These are phyloP conservation scores for Hyphopichia burtonii DNA, from an alignment of 1,139 yeast species.

Conservation along the genomic window DNA sequence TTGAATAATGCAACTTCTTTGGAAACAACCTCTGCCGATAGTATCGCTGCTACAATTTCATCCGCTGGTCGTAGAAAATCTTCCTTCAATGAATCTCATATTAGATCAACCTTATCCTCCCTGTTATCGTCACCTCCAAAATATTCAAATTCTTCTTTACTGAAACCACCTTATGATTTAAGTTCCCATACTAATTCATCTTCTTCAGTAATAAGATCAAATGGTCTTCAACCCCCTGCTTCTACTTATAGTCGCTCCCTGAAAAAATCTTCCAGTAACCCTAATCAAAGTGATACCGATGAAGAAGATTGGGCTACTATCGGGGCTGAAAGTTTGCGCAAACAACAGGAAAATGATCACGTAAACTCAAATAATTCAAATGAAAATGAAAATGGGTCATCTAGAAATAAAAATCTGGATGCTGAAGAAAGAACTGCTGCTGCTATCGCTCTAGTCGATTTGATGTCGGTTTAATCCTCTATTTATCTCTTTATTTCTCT, in stretches of 20 bases:
- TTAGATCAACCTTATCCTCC: conserved; percentile 39
- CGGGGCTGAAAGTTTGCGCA: conserved; percentile 67
- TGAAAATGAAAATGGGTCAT: conserved; percentile 7
- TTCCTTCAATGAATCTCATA: conserved; percentile 45
- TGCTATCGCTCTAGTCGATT: conserved; percentile 61
- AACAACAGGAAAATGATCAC: conserved; percentile 10
- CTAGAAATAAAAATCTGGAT: conserved; percentile 5
- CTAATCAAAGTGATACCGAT: conserved; percentile 58
- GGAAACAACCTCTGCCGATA: conserved; percentile 12
- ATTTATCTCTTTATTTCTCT: neutral
- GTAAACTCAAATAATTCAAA: conserved; percentile 6
- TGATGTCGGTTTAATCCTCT: conserved; percentile 37
- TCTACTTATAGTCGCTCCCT: neutral
- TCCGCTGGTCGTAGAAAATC: conserved; percentile 36
- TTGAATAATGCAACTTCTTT: conserved; percentile 4
- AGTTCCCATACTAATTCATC: conserved; percentile 10
- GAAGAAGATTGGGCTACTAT: conserved; percentile 95
- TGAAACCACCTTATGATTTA: conserved; percentile 8
- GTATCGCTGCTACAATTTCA: conserved; percentile 15
- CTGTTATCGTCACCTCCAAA: conserved; percentile 8
- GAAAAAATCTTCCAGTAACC: neutral
- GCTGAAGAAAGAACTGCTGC: conserved; percentile 51
- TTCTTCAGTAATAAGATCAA: conserved; percentile 2
- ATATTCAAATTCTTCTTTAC: conserved; percentile 4
- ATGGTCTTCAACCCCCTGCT: neutral